phyloP scores from a whole-genome alignment of 441 rosid genomes.

The Populus hybrid region DNA sequence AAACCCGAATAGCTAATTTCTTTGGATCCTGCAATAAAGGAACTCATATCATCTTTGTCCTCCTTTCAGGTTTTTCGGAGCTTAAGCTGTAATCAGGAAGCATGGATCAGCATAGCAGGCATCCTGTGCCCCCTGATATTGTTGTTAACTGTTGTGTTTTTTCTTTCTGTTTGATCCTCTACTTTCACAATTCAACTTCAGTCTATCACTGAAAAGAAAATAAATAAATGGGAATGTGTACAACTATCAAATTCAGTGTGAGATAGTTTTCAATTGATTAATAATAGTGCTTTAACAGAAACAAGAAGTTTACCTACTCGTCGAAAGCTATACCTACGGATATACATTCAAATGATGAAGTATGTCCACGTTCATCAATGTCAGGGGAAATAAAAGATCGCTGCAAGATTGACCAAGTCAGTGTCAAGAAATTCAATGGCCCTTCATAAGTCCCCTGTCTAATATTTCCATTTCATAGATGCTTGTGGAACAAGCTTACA shows the following conservation, averaged over 20 bases:
- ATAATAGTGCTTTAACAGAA: background rate
- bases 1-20: background rate
- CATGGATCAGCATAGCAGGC: background rate
- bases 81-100: constrained; percentile 18
- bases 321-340: background rate
- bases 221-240: background rate
- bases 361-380: background rate
- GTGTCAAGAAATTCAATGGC: background rate
- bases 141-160: background rate
- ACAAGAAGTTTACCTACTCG: background rate
- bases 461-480: background rate
- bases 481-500: background rate
- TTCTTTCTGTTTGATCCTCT: background rate
- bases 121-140: background rate
- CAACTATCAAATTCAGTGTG: background rate
- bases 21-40: constrained; percentile 1
- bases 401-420: background rate
- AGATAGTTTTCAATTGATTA: background rate
- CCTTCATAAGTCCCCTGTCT: background rate
- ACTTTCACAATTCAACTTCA: background rate
- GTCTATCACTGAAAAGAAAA: background rate
- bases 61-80: constrained; percentile 51
- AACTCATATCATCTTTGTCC: background rate
- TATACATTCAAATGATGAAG: background rate
- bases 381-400: background rate